These are phyloP conservation scores for Aspergillus tamarii DNA, from an alignment of 2,329 filamentous ascomycete species.

Conservation along the genomic window DNA sequence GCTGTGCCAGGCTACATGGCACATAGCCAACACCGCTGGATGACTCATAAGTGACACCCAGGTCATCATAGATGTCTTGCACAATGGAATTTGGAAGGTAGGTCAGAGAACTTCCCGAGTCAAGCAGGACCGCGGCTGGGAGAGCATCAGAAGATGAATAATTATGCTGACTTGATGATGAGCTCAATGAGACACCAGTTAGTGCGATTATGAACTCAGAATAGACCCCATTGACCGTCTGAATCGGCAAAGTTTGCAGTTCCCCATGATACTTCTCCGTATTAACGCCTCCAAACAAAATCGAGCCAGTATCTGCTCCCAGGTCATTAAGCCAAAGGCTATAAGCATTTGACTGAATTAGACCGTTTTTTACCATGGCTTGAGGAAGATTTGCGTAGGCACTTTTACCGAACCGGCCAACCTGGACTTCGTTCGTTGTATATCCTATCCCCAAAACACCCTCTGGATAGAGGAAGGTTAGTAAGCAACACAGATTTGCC, in stretches of 20 bases:
- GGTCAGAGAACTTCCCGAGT: conserved; percentile 47
- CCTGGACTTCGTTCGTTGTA: conserved; percentile 66
- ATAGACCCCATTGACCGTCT: conserved; percentile 55
- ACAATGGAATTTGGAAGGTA: conserved; percentile 42
- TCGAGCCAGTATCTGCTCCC: conserved; percentile 64
- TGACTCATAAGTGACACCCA: conserved; percentile 63
- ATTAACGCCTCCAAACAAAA: conserved; percentile 77
- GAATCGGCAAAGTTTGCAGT: conserved; percentile 69
- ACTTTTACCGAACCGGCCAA: conserved; percentile 53
- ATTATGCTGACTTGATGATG: conserved; percentile 21
- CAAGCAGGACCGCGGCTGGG: conserved; percentile 43
- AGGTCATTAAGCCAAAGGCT: conserved; percentile 77
- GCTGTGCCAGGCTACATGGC: conserved; percentile 56
- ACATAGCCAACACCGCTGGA: conserved; percentile 57
- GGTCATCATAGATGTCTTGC: conserved; percentile 56
- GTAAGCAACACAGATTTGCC: no score
- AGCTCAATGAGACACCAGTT: conserved; percentile 56
- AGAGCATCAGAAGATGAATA: conserved; percentile 46
- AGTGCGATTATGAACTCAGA: conserved; percentile 71
- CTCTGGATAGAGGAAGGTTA: conserved; percentile 46
- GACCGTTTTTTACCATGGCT: conserved; percentile 62
- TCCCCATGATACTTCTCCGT: conserved; percentile 64
- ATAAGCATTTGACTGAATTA: conserved; percentile 69
- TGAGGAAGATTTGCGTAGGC: conserved; percentile 72
- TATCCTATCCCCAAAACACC: conserved; percentile 90